Base-by-base conservation (phyloP, 176 grass and related monocot species). In the Urochloa ruziziensis region DNA sequence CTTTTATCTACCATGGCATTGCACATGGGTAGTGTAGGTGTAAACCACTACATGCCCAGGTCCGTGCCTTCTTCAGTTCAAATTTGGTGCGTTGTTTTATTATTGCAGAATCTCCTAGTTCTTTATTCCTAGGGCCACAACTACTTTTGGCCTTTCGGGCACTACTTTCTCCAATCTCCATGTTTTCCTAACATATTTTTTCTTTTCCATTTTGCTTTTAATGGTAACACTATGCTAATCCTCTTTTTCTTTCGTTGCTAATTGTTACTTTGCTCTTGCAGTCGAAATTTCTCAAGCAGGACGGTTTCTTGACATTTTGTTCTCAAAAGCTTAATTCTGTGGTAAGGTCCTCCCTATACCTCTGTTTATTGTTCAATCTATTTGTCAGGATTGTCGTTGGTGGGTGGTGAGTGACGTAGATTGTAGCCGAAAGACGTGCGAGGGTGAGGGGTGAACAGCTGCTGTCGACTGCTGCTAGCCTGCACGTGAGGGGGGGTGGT, bases 241-340 rank as follows among this genome's bases (percentile, higher is more conserved):
- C 64, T 56, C 51, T 74, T 85, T 85, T 72, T 84, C 39, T 73
- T 85, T 63, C 73, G 61, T 62, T 21, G n/a, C 32, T 89, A 67
- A 51, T 44, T 34, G 42, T n/a, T 79, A 79, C 64, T 49, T 79
- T 79, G 42, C 44, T 34, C n/a, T 73, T 66, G 53, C 84, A 98
- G 95, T 75, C 86, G 17, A 86, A 81, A 65, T 75, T 84, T 83
- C 40, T 91, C 70, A 84, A 94, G 82, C 75, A 87, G 80, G 79
- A 86, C 70, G 74, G 77, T 80, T 82, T 51, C 75, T 80, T 98
- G 52, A 54, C 86, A 77, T 93, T 98, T 91, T 90, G 86, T 85
- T 80, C 90, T 80, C 84, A 49, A n/a, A 90, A 89, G 82, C 61
- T 80, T 67, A 89, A 88, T 94, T 57, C 82, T 71, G 72, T 43